phyloP scores from a whole-genome alignment of 2,329 filamentous ascomycete genomes.

The Calonectria leucothoes region DNA sequence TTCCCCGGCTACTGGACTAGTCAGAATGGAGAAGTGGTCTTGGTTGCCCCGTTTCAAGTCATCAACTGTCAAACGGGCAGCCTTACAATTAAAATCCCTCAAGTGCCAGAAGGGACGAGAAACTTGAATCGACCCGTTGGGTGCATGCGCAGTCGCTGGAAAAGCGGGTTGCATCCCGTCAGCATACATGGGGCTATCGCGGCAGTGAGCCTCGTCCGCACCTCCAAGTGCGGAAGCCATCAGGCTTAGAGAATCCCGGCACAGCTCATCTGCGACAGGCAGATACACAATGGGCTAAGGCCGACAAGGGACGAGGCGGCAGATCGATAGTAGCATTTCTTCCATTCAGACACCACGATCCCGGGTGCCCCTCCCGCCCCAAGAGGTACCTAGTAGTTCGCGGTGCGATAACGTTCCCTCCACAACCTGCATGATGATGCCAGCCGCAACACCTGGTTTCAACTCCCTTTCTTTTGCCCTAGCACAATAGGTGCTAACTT shows the following conservation, averaged over 20 bases:
- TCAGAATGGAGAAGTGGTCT: not conserved
- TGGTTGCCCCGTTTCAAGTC: not conserved
- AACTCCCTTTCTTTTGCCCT: slow-evolving; percentile 1
- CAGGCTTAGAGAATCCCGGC: slow-evolving; percentile 18
- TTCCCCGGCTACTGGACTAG: not conserved
- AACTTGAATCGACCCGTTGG: not conserved
- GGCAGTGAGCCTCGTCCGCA: slow-evolving; percentile 2
- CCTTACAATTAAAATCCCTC: not conserved
- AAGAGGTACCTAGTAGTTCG: not conserved
- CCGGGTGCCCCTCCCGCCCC: not conserved
- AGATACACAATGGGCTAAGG: slow-evolving; percentile 5
- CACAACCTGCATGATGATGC: not conserved
- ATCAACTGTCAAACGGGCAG: not conserved
- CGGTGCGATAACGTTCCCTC: not conserved
- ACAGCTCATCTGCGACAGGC: slow-evolving; percentile 8
- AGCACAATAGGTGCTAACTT: not conserved
- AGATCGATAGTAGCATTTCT: slow-evolving; percentile 29
- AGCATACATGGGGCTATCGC: slow-evolving; percentile 9
- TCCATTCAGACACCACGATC: not conserved
- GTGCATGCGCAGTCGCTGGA: not conserved
- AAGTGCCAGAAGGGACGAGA: not conserved
- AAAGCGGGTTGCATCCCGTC: not conserved
- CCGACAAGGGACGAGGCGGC: slow-evolving; percentile 18
- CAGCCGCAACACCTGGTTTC: not conserved
- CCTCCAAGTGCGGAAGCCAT: slow-evolving; percentile 6